phyloP scores from a whole-genome alignment of 2,329 filamentous ascomycete species.

The Pseudogymnoascus sp. region DNA sequence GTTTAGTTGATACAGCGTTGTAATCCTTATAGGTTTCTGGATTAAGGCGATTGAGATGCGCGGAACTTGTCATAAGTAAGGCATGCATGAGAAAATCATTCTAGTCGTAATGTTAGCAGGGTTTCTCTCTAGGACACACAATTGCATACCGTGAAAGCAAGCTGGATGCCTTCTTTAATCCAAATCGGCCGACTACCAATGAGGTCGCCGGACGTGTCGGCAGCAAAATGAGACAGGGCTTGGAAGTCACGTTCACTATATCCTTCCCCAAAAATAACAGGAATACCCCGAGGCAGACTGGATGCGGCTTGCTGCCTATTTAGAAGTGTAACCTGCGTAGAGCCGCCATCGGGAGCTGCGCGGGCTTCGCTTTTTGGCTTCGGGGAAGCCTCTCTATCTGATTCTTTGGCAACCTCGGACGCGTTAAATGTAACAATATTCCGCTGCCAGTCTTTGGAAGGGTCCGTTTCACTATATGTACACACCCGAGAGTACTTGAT shows the following conservation, averaged over 20 bases:
- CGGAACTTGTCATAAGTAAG: slow-evolving; percentile 13
- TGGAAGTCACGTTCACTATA: not conserved
- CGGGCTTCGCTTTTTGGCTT: not conserved
- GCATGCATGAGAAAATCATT: slow-evolving; percentile 18
- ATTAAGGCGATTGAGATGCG: not conserved
- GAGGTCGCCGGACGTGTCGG: not conserved
- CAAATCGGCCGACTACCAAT: slow-evolving; percentile 10
- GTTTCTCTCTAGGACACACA: not conserved
- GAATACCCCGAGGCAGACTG: not conserved
- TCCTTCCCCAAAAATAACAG: not conserved
- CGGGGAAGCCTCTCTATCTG: too few relatives aligned
- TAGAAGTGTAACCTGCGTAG: not conserved
- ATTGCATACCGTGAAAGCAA: slow-evolving; percentile 15
- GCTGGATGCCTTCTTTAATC: slow-evolving; percentile 16
- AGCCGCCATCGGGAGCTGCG: not conserved
- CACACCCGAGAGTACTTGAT: not conserved
- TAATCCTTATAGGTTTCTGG: not conserved
- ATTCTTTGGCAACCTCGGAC: not conserved
- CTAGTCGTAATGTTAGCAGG: slow-evolving; percentile 3
- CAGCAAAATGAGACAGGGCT: not conserved
- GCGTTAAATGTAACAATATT: not conserved
- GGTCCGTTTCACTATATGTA: not conserved
- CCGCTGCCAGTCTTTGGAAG: not conserved
- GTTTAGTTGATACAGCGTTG: slow-evolving; percentile 11
- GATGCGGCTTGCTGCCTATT: not conserved